Evolutionary conservation across 176 grass and related monocot species (phyloP).

Genomic region (Juncus inflexus): DNA sequence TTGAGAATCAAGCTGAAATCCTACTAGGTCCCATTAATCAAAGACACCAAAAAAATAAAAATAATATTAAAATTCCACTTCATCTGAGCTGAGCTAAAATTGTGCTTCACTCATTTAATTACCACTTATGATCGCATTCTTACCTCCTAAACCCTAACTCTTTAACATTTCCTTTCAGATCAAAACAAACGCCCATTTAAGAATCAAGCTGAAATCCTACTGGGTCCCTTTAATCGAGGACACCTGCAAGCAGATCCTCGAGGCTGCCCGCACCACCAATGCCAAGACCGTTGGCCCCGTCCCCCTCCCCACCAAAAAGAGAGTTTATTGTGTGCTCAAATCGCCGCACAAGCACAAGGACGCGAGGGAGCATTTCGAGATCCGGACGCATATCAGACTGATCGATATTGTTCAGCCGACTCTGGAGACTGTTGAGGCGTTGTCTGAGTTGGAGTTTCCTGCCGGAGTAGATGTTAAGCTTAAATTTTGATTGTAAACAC

Average conservation of each 20-base stretch:
- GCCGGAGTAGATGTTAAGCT: slow-evolving; percentile 96
- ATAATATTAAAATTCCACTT: neutral
- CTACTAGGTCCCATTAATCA: too few species aligned
- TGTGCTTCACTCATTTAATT: too few species aligned
- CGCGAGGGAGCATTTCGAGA: slow-evolving; percentile 93
- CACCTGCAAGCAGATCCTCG: slow-evolving; percentile 91
- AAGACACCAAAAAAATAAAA: neutral
- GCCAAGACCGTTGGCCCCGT: slow-evolving; percentile 92
- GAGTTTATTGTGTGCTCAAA: slow-evolving; percentile 89
- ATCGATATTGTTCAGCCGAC: slow-evolving; percentile 95
- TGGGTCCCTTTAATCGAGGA: slow-evolving; percentile 81
- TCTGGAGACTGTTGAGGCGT: slow-evolving; percentile 82
- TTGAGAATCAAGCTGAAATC: too few species aligned
- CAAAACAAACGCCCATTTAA: slow-evolving; percentile 78
- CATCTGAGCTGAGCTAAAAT: too few species aligned
- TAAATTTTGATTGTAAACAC: slow-evolving; percentile 64
- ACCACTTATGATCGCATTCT: too few species aligned
- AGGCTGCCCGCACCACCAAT: slow-evolving; percentile 82
- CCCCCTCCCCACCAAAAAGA: slow-evolving; percentile 72
- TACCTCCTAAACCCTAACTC: slow-evolving; percentile 7
- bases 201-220: slow-evolving; percentile 97
- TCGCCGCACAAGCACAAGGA: slow-evolving; percentile 97
- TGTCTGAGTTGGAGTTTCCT: slow-evolving; percentile 94
- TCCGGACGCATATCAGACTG: slow-evolving; percentile 79
- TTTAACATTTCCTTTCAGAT: slow-evolving; percentile 32